phyloP scores from a whole-genome alignment of 1,284 basidiomycete species.

The Schizophyllum amplum region DNA sequence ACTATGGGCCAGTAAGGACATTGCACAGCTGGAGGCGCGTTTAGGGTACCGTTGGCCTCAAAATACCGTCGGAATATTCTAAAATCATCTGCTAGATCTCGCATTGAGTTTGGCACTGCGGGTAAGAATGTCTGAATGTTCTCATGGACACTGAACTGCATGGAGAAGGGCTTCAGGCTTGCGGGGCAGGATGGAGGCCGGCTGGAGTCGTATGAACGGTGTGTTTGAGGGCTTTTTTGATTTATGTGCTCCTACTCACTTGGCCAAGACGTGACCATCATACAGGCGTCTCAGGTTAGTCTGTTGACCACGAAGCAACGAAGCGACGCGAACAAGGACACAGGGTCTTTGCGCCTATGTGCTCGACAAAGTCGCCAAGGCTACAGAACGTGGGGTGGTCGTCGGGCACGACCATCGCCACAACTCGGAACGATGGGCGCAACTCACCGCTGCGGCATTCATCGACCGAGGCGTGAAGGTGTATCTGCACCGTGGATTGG shows the following conservation, averaged over 20 bases:
- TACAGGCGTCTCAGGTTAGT: constrained; percentile 74
- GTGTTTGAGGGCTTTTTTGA: constrained; percentile 2
- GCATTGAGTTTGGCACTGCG: constrained; percentile 83
- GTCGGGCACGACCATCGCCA: constrained; percentile 78
- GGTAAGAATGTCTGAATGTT: constrained; percentile 32
- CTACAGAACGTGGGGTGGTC: constrained; percentile 58
- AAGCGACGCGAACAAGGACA: background rate
- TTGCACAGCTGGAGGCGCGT: constrained; percentile 44
- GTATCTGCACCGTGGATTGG: constrained; percentile 60
- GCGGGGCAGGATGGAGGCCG: constrained; percentile 77
- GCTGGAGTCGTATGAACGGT: constrained; percentile 79
- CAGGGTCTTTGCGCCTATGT: constrained; percentile 75
- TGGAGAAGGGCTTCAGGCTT: constrained; percentile 40
- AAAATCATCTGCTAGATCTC: constrained; percentile 30
- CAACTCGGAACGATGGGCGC: constrained; percentile 71
- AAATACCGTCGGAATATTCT: constrained; percentile 2
- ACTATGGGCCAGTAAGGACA: constrained; percentile 37
- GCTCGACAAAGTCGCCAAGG: constrained; percentile 40
- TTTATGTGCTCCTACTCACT: background rate
- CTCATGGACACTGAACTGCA: background rate
- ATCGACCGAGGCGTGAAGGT: constrained; percentile 55
- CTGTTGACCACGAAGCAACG: no score
- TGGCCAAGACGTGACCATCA: constrained; percentile 56
- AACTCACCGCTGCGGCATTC: constrained; percentile 66
- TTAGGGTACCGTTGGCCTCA: constrained; percentile 36